Evolutionary conservation across 2,329 filamentous ascomycete species (phyloP), one percentile per base, ranked within the genome.

Genomic region (Neonectria sp.): DNA sequence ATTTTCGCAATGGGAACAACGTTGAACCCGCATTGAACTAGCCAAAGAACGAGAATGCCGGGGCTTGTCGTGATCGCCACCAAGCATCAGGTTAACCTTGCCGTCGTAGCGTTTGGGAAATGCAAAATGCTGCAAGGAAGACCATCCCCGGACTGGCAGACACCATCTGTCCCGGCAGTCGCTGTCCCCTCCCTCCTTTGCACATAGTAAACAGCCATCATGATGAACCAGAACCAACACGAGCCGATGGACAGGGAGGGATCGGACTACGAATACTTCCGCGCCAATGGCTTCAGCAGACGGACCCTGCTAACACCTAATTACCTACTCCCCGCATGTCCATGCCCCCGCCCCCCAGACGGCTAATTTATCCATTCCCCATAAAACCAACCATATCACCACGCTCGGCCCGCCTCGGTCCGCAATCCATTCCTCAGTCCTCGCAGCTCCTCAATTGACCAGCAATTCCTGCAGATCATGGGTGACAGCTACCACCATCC

Each of bases 341-440:
- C 48, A 17, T 52, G 29, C 29, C 33, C 49, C 49, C 49, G 49
- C 27, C 49, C 49, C 49, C 49, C 17, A 29, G 17, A 52, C 49
- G 49, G 49, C 49, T 21, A 52, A 52, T 52, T 52, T 33, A 33
- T 24, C 57, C 31, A 27, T 53, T 65, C 59, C 65, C 60, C 60
- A 56, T 48, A 9, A 43, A 51, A 63, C 67, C 65, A 45, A 55
- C 65, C 63, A 68, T 58, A 46, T 55, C 55, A 53, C 56, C 33
- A 63, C 70, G 70, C 68, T 71, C 68, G 70, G 71, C 71, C 68
- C 58, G 31, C 52, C 40, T 79, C 78, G 78, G 77, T 68, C 79
- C 79, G 79, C 69, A 17, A 12, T 24, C n/a, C 63, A 75, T 77
- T 76, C 78, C 52, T 49, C 64, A 27, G 48, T 43, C 37, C 52